Evolutionary conservation across 768 basidiomycete genomes (phyloP), one percentile per base, ranked within the genome.

Genomic region (Candolleomyces aberdarensis): DNA sequence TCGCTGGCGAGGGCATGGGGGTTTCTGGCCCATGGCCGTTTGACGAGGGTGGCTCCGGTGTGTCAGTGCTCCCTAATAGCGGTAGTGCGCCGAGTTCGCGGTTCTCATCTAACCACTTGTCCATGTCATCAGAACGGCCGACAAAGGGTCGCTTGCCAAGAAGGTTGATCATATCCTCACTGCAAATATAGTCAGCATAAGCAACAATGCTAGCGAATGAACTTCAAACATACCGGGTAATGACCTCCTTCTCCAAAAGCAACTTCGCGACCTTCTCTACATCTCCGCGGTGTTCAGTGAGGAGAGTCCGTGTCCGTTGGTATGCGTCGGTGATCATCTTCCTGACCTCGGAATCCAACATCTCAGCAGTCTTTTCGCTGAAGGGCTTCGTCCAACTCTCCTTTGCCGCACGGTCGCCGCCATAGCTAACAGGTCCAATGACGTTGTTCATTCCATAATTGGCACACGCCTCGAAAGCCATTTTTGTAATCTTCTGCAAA

Each of bases 331-430:
- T 89, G 67, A 98, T 95, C 95, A 98, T 97, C 80, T 92, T 95
- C 70, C 94, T 89, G 20, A 98, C 96, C 75, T 95, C 88, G 8
- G 71, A 72, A 69, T 99, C 97, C 15, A 98, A 78, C 82, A 95
- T 90, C 77, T 98, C 92, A 1, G 91, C 93, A 0, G 97, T 98
- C 75, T 91, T 92, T 81, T 99, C 97, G 67, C 92, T 94, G 80
- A 98, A 99, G 5, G 96, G 97, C 72, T 99, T 99, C 56, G 92
- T 92, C 89, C 94, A 96, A 56, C 84, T 79, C 71, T 96, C 94
- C 48, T 88, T 88, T 49, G 91, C 82, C 29, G 87, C 89, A 65
- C 92, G 85, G 51, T 87, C 82, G n/a, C 92, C 91, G 55, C 95
- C 94, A 69, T 98, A 99, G 67, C 93, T 96, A 63, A 99, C 92